Conservation (phyloP, 2,329 filamentous ascomycete species). For the Phialemoniopsis sp. region DNA sequence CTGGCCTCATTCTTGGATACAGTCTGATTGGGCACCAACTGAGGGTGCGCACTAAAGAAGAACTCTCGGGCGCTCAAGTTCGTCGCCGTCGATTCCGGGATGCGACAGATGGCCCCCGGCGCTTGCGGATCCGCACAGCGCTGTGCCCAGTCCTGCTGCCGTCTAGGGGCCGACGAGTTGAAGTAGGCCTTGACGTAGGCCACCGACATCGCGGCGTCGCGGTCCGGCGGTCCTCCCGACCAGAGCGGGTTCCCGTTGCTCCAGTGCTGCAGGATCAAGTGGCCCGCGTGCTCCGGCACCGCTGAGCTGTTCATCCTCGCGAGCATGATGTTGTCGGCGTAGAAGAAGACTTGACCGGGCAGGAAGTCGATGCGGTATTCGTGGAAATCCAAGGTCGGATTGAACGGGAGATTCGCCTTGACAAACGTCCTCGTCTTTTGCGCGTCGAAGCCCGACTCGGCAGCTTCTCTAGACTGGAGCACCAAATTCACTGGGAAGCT, state of each 20-base stretch:
- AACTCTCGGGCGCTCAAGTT: slow-evolving; percentile 26
- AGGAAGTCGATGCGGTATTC: slow-evolving; percentile 79
- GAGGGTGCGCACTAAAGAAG: slow-evolving; percentile 44
- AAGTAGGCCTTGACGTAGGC: slow-evolving; percentile 76
- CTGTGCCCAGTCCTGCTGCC: slow-evolving; percentile 29
- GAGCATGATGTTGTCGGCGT: slow-evolving; percentile 58
- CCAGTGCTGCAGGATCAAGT: slow-evolving; percentile 71
- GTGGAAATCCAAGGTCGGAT: slow-evolving; percentile 62
- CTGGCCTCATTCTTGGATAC: slow-evolving; percentile 17
- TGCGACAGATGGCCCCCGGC: slow-evolving; percentile 38
- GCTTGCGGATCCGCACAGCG: slow-evolving; percentile 36
- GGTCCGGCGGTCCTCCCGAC: slow-evolving; percentile 64
- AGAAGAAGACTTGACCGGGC: slow-evolving; percentile 60
- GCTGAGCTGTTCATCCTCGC: slow-evolving; percentile 50
- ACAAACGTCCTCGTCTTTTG: slow-evolving; percentile 53
- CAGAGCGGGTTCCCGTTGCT: slow-evolving; percentile 70
- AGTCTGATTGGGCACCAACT: slow-evolving; percentile 45
- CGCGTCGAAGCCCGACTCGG: slow-evolving; percentile 58
- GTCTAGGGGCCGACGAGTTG: slow-evolving; percentile 54
- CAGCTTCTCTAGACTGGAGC: slow-evolving; percentile 63
- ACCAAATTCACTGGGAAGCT: slow-evolving; percentile 67
- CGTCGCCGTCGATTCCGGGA: slow-evolving; percentile 39
- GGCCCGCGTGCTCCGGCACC: slow-evolving; percentile 58
- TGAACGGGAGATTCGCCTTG: slow-evolving; percentile 57
- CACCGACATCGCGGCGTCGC: slow-evolving; percentile 60